A percentile compares a stretch with the other conserved stretches of the same genome.
phyloP scores from a whole-genome alignment of 2,329 filamentous ascomycete species.

The Diplodia intermedia region DNA sequence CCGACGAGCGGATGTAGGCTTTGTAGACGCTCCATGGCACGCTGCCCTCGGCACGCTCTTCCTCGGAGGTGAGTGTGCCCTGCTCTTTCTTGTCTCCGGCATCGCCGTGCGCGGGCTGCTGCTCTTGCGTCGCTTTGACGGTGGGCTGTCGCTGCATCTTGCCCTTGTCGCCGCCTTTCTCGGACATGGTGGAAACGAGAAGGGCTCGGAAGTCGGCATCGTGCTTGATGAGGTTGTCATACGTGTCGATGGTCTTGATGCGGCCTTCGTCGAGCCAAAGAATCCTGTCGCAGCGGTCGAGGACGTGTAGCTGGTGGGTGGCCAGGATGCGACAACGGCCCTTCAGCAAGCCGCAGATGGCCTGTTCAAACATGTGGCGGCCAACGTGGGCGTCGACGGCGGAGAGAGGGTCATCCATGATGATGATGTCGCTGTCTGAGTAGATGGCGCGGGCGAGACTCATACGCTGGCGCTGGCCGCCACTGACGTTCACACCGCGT shows the following conservation, averaged over 20 bases:
- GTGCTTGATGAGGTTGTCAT: constrained; percentile 81
- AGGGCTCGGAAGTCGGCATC: constrained; percentile 80
- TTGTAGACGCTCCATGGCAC: constrained; percentile 82
- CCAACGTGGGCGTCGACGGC: constrained; percentile 66
- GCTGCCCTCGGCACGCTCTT: constrained; percentile 74
- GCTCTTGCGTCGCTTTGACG: constrained; percentile 55
- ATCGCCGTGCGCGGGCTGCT: constrained; percentile 57
- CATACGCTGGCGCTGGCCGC: constrained; percentile 91
- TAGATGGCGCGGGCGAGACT: constrained; percentile 88
- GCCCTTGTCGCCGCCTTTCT: constrained; percentile 50
- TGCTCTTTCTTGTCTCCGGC: constrained; percentile 64
- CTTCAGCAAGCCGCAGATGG: constrained; percentile 85
- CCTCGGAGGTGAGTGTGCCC: constrained; percentile 61
- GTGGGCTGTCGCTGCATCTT: background rate
- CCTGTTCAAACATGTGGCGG: constrained; percentile 84
- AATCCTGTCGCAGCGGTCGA: constrained; percentile 88
- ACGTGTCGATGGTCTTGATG: constrained; percentile 87
- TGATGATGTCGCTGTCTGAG: constrained; percentile 66
- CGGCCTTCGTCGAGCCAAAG: constrained; percentile 90
- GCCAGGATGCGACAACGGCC: constrained; percentile 91
- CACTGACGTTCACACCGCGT: constrained; percentile 91
- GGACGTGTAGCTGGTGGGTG: constrained; percentile 93
- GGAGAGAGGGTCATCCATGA: constrained; percentile 70
- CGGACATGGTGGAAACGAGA: constrained; percentile 78
- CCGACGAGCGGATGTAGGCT: constrained; percentile 78